Evolutionary conservation across 371 early-diverging fungal genomes (phyloP), one percentile per base, ranked within the genome.

Genomic region (Vairimorpha necatrix): DNA sequence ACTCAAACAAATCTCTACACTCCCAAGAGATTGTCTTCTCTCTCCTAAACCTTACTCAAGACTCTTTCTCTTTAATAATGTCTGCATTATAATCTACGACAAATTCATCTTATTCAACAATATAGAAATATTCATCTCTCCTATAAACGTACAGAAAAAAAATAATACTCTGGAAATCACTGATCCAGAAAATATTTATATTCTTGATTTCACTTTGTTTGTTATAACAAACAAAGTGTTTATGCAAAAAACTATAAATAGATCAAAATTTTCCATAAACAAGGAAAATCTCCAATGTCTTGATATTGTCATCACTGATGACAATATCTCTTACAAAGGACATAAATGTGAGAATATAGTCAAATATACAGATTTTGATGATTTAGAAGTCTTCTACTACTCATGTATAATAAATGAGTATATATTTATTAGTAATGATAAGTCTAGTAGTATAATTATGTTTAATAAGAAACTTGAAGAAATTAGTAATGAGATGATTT

Each of bases 341-440:
- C 20, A 0, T 20, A 58, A 53, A 26, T 18, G 26, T 54, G 70
- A 50, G 9, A 69, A 69, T 28, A 36, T n/a, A 58, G 30, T 69
- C 24, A 39, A 50, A 2, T 56, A 24, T 20, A 38, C 58, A 14
- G 70, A 69, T 58, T 18, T 69, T 33, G 70, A 69, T 3, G 39
- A 18, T 34, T 1, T 1, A n/a, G 34, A n/a, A 26, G 34, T 28
- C 0, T 69, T 54, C 46, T 69, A 69, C n/a, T 69, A 69, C 26
- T 24, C 54, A 16, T 69, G 70, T 39, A 24, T 56, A 26, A 26
- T 69, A 36, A 33, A 69, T 6, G 56, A 50, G n/a, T 38, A 69
- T 69, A 28, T 69, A 2, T 11, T 69, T 16, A 22, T 42, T 38
- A 38, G 34, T 0, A 69, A 4, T 50, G n/a, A 50, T 50, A 50